Percentiles rank a stretch among this genome's conserved stretches.
phyloP scores from a whole-genome alignment of 140 eudicot genomes.

The Senecio squalidus region DNA sequence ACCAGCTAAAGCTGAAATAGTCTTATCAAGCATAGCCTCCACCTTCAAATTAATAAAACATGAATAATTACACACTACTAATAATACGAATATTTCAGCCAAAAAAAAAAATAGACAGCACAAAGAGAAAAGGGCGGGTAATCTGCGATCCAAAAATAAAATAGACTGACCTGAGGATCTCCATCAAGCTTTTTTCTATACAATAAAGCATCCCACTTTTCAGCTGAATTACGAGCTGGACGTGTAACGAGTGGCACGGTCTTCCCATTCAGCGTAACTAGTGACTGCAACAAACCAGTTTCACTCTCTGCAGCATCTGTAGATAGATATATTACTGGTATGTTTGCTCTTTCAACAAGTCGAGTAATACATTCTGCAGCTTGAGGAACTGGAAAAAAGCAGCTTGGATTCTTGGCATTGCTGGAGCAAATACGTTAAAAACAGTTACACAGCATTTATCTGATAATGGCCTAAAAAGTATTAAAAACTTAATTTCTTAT shows the following conservation, averaged over 20 bases:
- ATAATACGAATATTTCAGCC: not conserved
- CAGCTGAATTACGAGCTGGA: constrained; percentile 84
- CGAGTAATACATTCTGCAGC: constrained; percentile 87
- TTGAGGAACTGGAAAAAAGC: constrained; percentile 93
- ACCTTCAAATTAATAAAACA: constrained; percentile 43
- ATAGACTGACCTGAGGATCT: constrained; percentile 72
- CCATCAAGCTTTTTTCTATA: constrained; percentile 80
- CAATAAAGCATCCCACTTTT: constrained; percentile 97
- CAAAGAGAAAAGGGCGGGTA: not conserved
- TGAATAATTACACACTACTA: not conserved
- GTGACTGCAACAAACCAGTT: constrained; percentile 82
- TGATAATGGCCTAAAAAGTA: too few relatives aligned
- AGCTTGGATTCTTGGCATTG: constrained; percentile 91
- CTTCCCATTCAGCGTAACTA: constrained; percentile 62
- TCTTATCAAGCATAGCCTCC: constrained; percentile 98
- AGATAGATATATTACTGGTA: constrained; percentile 93
- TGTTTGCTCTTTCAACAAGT: constrained; percentile 75
- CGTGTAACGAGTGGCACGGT: constrained; percentile 79
- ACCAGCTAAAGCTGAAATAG: constrained; percentile 72
- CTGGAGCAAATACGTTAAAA: constrained; percentile 35
- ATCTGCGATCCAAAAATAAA: not conserved
- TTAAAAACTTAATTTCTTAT: too few relatives aligned
- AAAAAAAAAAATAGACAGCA: not conserved
- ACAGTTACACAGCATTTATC: constrained; percentile 4
- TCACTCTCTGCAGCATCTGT: constrained; percentile 99